Base-by-base conservation (phyloP, 306 rosid species). In the Trichosanthes truncata region DNA sequence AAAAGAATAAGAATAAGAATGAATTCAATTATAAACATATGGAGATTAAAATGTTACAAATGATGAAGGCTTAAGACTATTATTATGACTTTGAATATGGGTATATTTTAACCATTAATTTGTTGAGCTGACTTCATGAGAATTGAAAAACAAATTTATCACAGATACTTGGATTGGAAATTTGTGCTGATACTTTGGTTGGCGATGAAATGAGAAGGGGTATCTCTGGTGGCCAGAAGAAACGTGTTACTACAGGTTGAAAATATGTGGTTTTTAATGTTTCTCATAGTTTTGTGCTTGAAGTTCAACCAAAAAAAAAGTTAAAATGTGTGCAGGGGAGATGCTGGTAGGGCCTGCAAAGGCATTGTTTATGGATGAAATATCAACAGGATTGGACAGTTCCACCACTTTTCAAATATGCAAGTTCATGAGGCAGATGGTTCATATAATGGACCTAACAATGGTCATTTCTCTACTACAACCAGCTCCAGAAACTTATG, bases 351-450 rank as follows among this genome's bases (percentile, higher is more conserved):
- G 98, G 61, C 97, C 98, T 2, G 96, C 91, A 57, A 90, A 90
- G 80, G 97, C 88, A 29, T 83, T 91, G 3, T 79, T 93, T 55
- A 91, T 93, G 98, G 97, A 91, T 80, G 97, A 93, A 81, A 90
- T 93, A 57, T 93, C 98, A 60, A 93, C 98, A 10, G 98, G 98
- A 4, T 81, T 93, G 76, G 98, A 93, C 72, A 93, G 98, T 79
- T 90, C 98, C 38, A 90, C 98, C 38, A 91, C 98, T 0, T 93
- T 89, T 60, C 97, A 93, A 62, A 91, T 91, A 35, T 83, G 89
- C 87, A 91, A 81, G 79, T 91, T 84, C 86, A 83, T 93, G 92
- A 87, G 85, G 63, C 98, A 93, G 79, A 83, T 93, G 94, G 98
- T 91, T 83, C 98, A 93, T 78, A 87, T 88, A 46, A 84, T 87